Evolutionary conservation across 202 grass and related monocot genomes (phyloP).

Genomic region (Saccharum hybrid): DNA sequence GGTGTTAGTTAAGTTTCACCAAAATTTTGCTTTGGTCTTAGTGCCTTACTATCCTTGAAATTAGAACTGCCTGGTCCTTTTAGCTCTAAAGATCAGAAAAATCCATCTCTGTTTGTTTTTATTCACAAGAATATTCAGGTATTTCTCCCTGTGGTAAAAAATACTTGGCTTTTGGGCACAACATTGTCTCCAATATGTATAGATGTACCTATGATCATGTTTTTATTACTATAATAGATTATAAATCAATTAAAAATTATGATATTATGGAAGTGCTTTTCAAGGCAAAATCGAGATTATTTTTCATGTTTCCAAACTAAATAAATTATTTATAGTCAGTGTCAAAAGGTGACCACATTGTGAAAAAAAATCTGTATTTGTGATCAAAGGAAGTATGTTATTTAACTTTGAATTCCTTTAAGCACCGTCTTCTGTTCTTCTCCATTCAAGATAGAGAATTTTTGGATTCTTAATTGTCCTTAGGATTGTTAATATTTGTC

Average conservation of each 20-base stretch:
- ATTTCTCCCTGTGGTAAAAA: not conserved
- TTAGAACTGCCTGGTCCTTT: not conserved
- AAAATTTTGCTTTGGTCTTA: not conserved
- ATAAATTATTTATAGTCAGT: not conserved
- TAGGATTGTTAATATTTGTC: slow-evolving; percentile 22
- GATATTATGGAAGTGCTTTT: not conserved
- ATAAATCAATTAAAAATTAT: not conserved
- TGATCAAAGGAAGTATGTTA: not conserved
- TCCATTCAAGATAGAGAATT: slow-evolving; percentile 20
- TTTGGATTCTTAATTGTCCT: not conserved
- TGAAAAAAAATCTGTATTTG: not conserved
- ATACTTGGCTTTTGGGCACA: not conserved
- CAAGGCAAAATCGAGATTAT: not conserved
- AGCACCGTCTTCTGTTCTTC: not conserved
- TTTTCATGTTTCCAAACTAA: not conserved
- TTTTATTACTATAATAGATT: not conserved
- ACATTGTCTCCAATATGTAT: not conserved
- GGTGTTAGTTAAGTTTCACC: not conserved
- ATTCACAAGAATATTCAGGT: not conserved
- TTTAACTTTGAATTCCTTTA: slow-evolving; percentile 15
- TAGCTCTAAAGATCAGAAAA: not conserved
- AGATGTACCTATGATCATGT: not conserved
- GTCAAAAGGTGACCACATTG: not conserved
- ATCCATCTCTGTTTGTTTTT: not conserved
- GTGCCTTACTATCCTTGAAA: not conserved